Conservation (phyloP, 2,329 filamentous ascomycete species). For the Fusarium oxysporum region DNA sequence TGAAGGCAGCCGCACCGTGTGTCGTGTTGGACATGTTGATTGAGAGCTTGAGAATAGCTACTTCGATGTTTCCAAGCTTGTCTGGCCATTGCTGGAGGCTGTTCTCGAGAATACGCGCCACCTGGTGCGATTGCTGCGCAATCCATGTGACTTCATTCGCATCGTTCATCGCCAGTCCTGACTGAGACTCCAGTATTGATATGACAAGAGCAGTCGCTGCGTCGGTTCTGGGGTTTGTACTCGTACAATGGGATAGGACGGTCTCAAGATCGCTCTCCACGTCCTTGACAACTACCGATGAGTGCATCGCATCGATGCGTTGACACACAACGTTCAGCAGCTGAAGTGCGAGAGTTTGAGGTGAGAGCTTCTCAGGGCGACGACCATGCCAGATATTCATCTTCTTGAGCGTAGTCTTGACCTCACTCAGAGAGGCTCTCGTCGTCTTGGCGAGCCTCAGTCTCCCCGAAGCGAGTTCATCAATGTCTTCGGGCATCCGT, state of each 20-base stretch:
- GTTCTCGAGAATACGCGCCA: conserved; percentile 47
- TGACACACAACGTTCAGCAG: conserved; percentile 63
- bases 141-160: conserved; percentile 39
- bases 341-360: conserved; percentile 72
- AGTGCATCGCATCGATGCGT: conserved; percentile 44
- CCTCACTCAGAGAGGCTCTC: conserved; percentile 64
- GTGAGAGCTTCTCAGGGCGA: conserved; percentile 65
- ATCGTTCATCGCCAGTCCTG: conserved; percentile 43
- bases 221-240: conserved; percentile 29
- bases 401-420: conserved; percentile 65
- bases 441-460: conserved; percentile 75
- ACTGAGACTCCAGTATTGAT: conserved; percentile 52
- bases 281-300: conserved; percentile 47
- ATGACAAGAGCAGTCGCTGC: conserved; percentile 60
- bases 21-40: conserved; percentile 91
- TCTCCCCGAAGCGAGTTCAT: conserved; percentile 71
- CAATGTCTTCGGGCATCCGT: conserved; percentile 64
- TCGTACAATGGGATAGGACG: conserved; percentile 41
- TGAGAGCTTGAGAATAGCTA: conserved; percentile 66
- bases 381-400: conserved; percentile 71
- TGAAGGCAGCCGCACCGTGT: conserved; percentile 75
- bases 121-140: conserved; percentile 45
- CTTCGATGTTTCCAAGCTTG: conserved; percentile 44
- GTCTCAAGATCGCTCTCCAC: conserved; percentile 43
- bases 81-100: conserved; percentile 49